Conservation (phyloP, 129 eudicot species). For the Escallonia herrerae region DNA sequence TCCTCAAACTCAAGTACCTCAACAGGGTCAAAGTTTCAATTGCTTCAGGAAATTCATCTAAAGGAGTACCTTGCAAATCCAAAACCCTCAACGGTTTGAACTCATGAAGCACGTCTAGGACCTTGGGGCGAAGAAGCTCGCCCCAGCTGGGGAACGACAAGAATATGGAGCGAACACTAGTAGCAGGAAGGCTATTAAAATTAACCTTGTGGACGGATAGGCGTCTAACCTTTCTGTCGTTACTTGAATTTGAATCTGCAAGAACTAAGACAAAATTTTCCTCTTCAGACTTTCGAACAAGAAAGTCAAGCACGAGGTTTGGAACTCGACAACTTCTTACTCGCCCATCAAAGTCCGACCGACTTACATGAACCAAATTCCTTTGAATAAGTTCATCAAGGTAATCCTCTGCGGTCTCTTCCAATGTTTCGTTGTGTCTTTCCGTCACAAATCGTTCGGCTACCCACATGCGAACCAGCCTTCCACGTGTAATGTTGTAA, state of each 20-base stretch:
- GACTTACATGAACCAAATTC: slow-evolving; percentile 1
- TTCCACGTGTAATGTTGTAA: not conserved
- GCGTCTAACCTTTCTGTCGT: slow-evolving; percentile 5
- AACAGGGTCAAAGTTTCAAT: slow-evolving; percentile 3
- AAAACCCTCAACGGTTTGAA: slow-evolving; percentile 12
- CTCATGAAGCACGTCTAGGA: not conserved
- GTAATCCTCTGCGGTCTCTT: slow-evolving; percentile 21
- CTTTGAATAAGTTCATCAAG: slow-evolving; percentile 19
- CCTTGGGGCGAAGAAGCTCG: too few relatives aligned
- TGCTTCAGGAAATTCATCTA: slow-evolving; percentile 10
- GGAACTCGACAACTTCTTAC: slow-evolving; percentile 6
- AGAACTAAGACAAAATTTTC: slow-evolving; percentile 1
- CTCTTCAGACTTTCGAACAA: slow-evolving; percentile 10
- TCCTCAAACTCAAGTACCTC: slow-evolving; percentile 11
- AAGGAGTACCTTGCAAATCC: slow-evolving; percentile 12
- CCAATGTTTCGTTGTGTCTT: not conserved
- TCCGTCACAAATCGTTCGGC: slow-evolving; percentile 16
- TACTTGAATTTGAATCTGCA: too few relatives aligned
- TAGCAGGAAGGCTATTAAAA: too few relatives aligned
- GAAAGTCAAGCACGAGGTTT: slow-evolving; percentile 14
- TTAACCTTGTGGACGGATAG: slow-evolving; percentile 1
- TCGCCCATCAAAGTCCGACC: slow-evolving; percentile 7
- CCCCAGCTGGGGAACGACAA: not conserved
- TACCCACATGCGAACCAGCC: slow-evolving; percentile 20
- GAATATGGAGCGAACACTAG: slow-evolving; percentile 6